Evolutionary conservation across 2,329 filamentous ascomycete species (phyloP), one percentile per base, ranked within the genome.

Genomic region (Hymenoscyphus repandus): DNA sequence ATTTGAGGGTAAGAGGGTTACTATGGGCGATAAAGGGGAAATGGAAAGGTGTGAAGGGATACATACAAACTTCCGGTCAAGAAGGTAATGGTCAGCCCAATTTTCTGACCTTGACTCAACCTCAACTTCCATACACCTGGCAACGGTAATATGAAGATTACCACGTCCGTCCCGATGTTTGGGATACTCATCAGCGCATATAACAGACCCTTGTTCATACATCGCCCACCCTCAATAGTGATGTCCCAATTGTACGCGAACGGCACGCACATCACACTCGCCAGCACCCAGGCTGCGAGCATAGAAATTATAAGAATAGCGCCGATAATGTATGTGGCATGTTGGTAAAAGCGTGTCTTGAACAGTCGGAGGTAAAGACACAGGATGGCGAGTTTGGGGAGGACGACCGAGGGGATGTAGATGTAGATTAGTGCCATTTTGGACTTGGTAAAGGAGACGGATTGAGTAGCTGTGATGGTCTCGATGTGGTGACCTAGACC

Each of bases 101-200:
- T 58, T 59, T 75, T 74, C 32, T 75, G 71, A 0, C 60, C 51
- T 38, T 50, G 68, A 7, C 66, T 62, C 11, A 74, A 58, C 38
- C 73, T 68, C n/a, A 77, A 59, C 44, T 68, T 68, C 73, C 73
- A 75, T 3, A 76, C 68, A 40, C 70, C 68, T 1, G 69, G 68
- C 0, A 75, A 58, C 0, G 74, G 74, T 31, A 77, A 58, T 4
- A 69, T 49, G 31, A 77, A 55, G 41, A 77, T 75, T 40, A 68
- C 62, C 6, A 76, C 54, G 50, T 77, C 74, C 13, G 70, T 74
- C 5, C 73, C 54, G 33, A 77, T 71, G 5, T 71, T 76, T 5
- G 72, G 72, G 0, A 71, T 67, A 1, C 71, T 73, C 50, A 78
- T 78, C 39, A 72, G 70, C 22, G 77, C 73, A 66, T 75, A 78